phyloP scores from a whole-genome alignment of 129 eudicot genomes.

The Mikania micrantha region DNA sequence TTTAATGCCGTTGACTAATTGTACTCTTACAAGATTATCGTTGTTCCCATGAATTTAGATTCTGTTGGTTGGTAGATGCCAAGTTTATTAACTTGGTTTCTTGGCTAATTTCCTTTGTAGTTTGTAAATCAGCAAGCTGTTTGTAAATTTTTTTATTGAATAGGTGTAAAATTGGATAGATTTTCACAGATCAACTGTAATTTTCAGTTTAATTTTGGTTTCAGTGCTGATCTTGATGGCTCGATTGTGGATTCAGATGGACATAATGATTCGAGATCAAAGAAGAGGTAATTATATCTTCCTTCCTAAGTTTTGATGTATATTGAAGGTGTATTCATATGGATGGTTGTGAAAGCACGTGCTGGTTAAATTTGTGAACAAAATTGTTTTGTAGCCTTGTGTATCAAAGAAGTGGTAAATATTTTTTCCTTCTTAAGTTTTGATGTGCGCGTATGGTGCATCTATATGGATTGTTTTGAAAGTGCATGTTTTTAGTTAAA shows the following conservation, averaged over 20 bases:
- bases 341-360: neutral
- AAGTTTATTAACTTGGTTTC: no score
- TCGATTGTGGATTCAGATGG: constrained; percentile 52
- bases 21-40: neutral
- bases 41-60: constrained; percentile 1
- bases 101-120: no score
- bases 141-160: neutral
- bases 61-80: neutral
- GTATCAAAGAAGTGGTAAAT: constrained; percentile 42
- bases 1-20: constrained; percentile 10
- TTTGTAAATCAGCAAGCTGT: neutral
- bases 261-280: constrained; percentile 47
- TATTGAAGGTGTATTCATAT: neutral
- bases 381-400: neutral
- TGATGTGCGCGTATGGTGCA: neutral
- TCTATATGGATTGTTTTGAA: neutral
- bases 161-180: neutral
- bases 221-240: constrained; percentile 56
- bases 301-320: neutral
- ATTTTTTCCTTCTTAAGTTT: neutral
- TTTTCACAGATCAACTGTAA: neutral
- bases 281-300: constrained; percentile 48
- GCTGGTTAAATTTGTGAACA: neutral
- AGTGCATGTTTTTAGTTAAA: neutral
- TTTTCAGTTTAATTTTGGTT: no score